phyloP scores from a whole-genome alignment of 345 rosid genomes.

The Conringia planisiliqua region DNA sequence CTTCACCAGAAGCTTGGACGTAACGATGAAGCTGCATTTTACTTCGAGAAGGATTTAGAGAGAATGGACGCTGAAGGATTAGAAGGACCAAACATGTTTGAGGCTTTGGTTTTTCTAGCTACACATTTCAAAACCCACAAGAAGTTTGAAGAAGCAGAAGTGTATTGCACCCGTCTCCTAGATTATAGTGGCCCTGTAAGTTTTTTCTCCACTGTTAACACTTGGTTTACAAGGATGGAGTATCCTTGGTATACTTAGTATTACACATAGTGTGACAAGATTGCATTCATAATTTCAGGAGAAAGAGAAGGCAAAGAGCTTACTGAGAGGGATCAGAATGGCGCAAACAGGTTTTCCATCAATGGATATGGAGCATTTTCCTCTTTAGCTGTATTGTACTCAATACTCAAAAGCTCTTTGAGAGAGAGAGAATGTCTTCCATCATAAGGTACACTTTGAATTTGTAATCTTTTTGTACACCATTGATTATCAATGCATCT shows the following conservation, averaged over 20 bases:
- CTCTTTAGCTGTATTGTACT: slow-evolving; percentile 40
- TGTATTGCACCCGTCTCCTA: slow-evolving; percentile 87
- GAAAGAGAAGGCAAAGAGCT: slow-evolving; percentile 81
- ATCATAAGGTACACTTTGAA: slow-evolving; percentile 9
- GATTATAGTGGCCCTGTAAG: slow-evolving; percentile 93
- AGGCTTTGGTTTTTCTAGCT: slow-evolving; percentile 83
- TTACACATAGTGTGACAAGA: neutral
- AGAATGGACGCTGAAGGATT: slow-evolving; percentile 97
- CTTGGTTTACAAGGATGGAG: neutral
- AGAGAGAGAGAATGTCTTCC: slow-evolving; percentile 18
- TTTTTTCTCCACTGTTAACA: slow-evolving; percentile 17
- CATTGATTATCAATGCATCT: neutral
- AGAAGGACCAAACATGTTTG: slow-evolving; percentile 88
- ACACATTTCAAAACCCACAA: slow-evolving; percentile 57
- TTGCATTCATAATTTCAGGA: slow-evolving; percentile 50
- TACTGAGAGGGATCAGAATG: slow-evolving; percentile 70
- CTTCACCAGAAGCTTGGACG: slow-evolving; percentile 66
- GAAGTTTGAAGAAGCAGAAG: slow-evolving; percentile 91
- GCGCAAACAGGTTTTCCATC: slow-evolving; percentile 58
- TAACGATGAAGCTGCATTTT: slow-evolving; percentile 83
- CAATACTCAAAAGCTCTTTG: slow-evolving; percentile 19
- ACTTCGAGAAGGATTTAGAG: slow-evolving; percentile 83
- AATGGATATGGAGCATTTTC: slow-evolving; percentile 74
- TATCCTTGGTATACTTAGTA: neutral
- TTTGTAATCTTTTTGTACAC: neutral